Evolutionary conservation across 2,329 filamentous ascomycete species (phyloP).

Genomic region (Fusarium coicis): DNA sequence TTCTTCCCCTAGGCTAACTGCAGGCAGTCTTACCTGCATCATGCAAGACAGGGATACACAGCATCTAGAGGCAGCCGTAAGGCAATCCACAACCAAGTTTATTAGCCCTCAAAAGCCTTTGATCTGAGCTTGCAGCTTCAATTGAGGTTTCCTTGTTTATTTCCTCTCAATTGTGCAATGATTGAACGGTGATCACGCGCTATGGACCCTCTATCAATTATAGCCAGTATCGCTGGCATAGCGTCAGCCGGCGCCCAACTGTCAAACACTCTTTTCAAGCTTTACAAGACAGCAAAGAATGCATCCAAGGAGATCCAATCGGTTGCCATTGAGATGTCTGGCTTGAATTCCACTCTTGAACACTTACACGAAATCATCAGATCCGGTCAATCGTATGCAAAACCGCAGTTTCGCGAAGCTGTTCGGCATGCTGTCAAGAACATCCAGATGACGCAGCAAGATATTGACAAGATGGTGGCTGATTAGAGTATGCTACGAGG

Average conservation of each 20-base stretch:
- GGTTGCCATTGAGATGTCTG: constrained; percentile 23
- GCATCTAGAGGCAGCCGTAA: constrained; percentile 17
- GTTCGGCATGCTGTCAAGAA: constrained; percentile 10
- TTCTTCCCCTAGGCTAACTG: neutral
- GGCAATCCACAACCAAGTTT: neutral
- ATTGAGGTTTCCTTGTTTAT: neutral
- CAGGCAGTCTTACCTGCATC: neutral
- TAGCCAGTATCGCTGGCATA: constrained; percentile 30
- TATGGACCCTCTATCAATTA: constrained; percentile 30
- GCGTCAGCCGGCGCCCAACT: constrained; percentile 24
- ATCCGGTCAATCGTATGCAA: neutral
- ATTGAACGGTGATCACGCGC: neutral
- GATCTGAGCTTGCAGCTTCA: neutral
- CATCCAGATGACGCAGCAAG: constrained; percentile 7
- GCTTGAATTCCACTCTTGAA: neutral
- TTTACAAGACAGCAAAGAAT: constrained; percentile 8
- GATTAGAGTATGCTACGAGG: neutral
- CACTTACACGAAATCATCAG: constrained; percentile 19
- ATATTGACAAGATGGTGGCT: neutral
- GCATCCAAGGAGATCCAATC: constrained; percentile 5
- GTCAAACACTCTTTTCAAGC: constrained; percentile 11
- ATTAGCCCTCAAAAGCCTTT: neutral
- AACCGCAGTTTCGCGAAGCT: neutral
- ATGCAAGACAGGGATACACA: constrained; percentile 3
- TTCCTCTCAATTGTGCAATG: neutral